phyloP scores from a whole-genome alignment of 228 moss, liverwort and hornwort species.

The Sphagnum magellanicum region DNA sequence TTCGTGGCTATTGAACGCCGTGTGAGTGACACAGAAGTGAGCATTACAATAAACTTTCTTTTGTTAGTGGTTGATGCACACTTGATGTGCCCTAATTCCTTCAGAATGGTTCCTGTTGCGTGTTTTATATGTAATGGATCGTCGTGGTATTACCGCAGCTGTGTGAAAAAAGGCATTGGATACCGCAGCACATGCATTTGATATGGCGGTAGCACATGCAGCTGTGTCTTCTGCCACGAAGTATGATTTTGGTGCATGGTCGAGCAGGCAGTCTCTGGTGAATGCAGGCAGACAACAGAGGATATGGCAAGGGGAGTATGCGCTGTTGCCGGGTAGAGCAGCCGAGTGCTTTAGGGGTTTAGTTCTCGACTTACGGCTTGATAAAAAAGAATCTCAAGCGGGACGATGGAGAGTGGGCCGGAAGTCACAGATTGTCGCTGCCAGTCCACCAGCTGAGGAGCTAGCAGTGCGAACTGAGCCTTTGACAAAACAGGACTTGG shows the following conservation, averaged over 20 bases:
- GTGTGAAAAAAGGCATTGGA: no score
- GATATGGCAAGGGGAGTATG: neutral
- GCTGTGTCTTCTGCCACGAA: slow-evolving; percentile 2
- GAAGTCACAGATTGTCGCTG: slow-evolving; percentile 41
- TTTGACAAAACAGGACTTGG: slow-evolving; percentile 64
- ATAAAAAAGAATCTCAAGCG: neutral
- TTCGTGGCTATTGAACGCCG: no score
- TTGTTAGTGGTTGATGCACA: no score
- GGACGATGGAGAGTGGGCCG: slow-evolving; percentile 3
- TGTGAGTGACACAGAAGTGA: no score
- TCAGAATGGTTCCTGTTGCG: no score
- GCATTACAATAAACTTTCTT: no score
- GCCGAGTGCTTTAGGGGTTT: neutral
- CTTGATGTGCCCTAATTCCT: no score
- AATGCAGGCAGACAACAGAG: neutral
- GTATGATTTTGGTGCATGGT: neutral
- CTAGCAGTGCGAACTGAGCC: slow-evolving; percentile 38
- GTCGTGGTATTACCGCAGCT: no score
- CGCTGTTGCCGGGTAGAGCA: neutral
- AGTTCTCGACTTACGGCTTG: neutral
- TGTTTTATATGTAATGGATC: no score
- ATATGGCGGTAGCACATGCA: slow-evolving; percentile 5
- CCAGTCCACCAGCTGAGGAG: slow-evolving; percentile 71
- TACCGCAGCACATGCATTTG: neutral
- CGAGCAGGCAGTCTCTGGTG: neutral